A percentile compares a stretch with the other conserved stretches of the same genome.
Conservation (phyloP, 441 rosid species). For the Daphne laureola region DNA sequence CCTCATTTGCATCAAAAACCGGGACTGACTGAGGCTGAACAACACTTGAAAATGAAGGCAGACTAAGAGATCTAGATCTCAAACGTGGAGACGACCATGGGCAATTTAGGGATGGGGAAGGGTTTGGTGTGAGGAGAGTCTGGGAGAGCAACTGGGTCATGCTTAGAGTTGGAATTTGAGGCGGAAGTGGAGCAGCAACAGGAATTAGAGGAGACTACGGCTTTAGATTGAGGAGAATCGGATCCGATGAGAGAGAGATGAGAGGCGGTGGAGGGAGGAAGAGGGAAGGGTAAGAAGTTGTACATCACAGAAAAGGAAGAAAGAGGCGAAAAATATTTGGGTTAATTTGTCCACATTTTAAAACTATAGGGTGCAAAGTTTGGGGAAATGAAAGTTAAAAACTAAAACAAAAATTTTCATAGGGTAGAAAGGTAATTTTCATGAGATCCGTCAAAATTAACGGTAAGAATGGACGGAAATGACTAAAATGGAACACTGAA, state of each 20-base stretch:
- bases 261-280: conserved; percentile 36
- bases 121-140: conserved; percentile 31
- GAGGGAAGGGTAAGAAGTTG: too few species aligned
- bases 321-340: too few species aligned
- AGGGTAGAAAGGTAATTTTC: too few species aligned
- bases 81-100: conserved; percentile 40
- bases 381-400: too few species aligned
- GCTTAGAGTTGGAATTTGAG: conserved; percentile 48
- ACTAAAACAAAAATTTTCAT: too few species aligned
- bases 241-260: conserved; percentile 41
- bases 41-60: conserved; percentile 74
- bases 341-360: too few species aligned
- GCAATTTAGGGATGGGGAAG: conserved; percentile 41
- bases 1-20: too few species aligned
- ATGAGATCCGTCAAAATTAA: too few species aligned
- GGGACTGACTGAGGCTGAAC: conserved; percentile 62
- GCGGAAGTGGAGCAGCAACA: conserved; percentile 50
- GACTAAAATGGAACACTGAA: too few species aligned
- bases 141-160: conserved; percentile 29
- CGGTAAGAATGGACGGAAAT: too few species aligned
- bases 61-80: conserved; percentile 94
- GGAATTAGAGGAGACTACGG: conserved; percentile 37
- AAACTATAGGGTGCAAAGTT: too few species aligned
- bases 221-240: conserved; percentile 27
- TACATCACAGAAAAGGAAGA: too few species aligned